A percentile compares a stretch with the other conserved stretches of the same genome.
Evolutionary conservation across 441 rosid genomes (phyloP).

Genomic region (Codiaeum variegatum): DNA sequence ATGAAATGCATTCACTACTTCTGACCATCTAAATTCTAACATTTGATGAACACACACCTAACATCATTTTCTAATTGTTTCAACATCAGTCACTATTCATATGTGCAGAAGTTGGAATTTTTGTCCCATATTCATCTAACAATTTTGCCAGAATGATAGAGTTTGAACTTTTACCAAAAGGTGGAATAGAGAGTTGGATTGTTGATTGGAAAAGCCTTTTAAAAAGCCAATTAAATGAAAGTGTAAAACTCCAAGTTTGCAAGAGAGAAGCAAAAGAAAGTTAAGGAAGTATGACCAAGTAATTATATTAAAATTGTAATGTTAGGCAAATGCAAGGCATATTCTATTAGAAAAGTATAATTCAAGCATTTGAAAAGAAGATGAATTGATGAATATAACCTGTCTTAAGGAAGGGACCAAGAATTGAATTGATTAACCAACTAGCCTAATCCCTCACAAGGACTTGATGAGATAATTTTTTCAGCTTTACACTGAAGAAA

Average conservation of each 20-base stretch:
- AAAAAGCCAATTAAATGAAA: neutral
- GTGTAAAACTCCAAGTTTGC: neutral
- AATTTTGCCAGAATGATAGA: neutral
- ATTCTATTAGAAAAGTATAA: neutral
- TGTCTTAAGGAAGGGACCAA: neutral
- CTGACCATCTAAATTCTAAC: neutral
- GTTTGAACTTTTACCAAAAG: neutral
- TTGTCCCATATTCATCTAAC: neutral
- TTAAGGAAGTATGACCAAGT: neutral
- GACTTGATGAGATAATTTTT: neutral
- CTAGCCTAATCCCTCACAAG: neutral
- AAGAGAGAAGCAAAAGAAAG: neutral
- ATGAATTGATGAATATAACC: neutral
- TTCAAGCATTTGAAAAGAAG: neutral
- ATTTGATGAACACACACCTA: too few species aligned
- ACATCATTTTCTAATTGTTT: too few species aligned
- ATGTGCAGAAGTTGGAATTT: neutral
- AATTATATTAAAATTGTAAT: neutral
- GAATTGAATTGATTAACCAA: neutral
- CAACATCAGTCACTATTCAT: neutral
- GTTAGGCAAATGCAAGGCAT: too few species aligned
- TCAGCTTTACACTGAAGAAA: neutral
- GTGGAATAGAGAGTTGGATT: neutral
- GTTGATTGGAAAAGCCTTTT: conserved; percentile 2
- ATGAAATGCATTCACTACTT: conserved; percentile 1